Conservation (phyloP, 1,284 basidiomycete species). For the Entoloma clypeatum region DNA sequence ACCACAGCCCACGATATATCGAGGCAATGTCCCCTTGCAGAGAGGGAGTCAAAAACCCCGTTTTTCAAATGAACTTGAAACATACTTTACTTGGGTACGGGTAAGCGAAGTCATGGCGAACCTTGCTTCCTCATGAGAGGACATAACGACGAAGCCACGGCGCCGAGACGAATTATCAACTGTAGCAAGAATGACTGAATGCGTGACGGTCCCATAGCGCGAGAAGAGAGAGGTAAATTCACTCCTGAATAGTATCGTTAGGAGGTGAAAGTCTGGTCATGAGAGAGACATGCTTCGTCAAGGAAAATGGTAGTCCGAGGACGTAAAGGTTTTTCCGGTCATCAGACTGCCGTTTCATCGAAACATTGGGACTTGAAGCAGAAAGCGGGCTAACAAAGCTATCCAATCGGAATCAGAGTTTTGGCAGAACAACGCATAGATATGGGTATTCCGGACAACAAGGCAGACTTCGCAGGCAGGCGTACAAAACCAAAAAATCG, state of each 20-base stretch:
- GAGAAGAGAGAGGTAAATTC: conserved; percentile 63
- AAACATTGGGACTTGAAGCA: conserved; percentile 12
- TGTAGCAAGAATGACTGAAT: conserved; percentile 75
- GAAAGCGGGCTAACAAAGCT: conserved; percentile 34
- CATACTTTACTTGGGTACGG: conserved; percentile 64
- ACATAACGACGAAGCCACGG: conserved; percentile 78
- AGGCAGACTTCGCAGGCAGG: background rate
- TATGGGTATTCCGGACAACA: conserved; percentile 20
- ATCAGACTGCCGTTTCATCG: conserved; percentile 38
- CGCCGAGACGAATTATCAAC: conserved; percentile 76
- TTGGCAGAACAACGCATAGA: too few relatives aligned
- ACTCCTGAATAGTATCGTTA: conserved; percentile 33
- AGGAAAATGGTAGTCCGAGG: conserved; percentile 71
- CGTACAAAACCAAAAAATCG: conserved; percentile 3
- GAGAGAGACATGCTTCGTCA: conserved; percentile 55
- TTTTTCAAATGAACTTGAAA: background rate
- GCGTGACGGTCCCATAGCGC: conserved; percentile 59
- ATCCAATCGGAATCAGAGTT: conserved; percentile 1
- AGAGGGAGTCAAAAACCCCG: background rate
- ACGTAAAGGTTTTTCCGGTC: conserved; percentile 74
- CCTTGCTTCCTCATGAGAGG: conserved; percentile 61
- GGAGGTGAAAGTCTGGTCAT: background rate
- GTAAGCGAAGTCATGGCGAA: conserved; percentile 61
- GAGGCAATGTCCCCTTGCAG: conserved; percentile 56
- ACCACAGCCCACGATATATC: conserved; percentile 82